Evolutionary conservation across 257 asterid species (phyloP).

Genomic region (Salvia hispanica): DNA sequence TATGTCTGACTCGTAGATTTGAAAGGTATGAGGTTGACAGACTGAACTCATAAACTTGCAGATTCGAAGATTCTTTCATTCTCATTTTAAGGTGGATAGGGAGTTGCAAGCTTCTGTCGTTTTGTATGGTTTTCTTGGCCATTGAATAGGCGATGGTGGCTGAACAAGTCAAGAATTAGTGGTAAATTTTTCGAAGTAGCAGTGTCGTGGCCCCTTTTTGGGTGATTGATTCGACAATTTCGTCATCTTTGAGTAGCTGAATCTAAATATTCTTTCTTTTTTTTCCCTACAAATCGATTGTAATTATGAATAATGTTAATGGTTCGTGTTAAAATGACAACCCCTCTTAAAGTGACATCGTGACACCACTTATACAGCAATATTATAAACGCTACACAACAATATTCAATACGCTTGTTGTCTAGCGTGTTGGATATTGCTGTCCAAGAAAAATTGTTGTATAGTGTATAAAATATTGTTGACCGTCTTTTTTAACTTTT

Average conservation of each 20-base stretch:
- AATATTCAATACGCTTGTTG: no score
- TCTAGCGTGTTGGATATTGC: no score
- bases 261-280: neutral
- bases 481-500: no score
- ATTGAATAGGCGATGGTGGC: conserved; percentile 30
- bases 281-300: no score
- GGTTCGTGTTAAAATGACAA: no score
- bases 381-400: no score
- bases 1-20: neutral
- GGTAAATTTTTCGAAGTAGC: no score
- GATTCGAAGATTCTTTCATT: conserved; percentile 81
- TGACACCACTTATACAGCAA: no score
- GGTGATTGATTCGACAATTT: neutral
- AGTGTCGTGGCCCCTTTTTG: neutral
- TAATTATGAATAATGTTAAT: no score
- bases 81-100: conserved; percentile 97
- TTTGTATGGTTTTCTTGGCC: conserved; percentile 57
- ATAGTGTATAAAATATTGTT: no score
- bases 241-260: neutral
- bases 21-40: conserved; percentile 1
- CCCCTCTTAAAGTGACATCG: no score
- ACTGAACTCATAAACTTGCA: conserved; percentile 38
- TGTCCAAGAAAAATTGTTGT: no score
- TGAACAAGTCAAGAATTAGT: neutral
- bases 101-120: conserved; percentile 85